Base-by-base conservation (phyloP, 306 rosid genomes). In the Pyrus bretschneideri region DNA sequence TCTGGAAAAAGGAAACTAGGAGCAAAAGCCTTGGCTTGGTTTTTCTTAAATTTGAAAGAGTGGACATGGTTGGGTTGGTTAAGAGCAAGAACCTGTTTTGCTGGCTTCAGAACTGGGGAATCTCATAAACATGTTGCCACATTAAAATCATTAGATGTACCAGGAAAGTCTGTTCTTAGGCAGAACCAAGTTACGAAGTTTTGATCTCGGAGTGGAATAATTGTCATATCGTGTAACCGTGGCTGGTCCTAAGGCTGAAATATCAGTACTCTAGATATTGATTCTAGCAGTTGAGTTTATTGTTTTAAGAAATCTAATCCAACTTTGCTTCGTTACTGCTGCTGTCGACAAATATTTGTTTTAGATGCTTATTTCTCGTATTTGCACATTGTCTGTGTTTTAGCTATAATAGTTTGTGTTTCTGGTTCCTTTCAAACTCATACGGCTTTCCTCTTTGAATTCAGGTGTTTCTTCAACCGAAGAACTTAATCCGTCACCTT, bases 391-490 rank as follows among this genome's bases (percentile, higher is more conserved):
- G 65, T 60, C 25, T 6, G 38, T 1, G 38, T 33, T 33, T 3
- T 5, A 33, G 38, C 38, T 33, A 5, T 33, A 33, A 6, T 35
- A 6, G 40, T 35, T 35, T 35, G 40, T 35, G 40, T 35, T 35
- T 35, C 40, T 35, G 9, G 9, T 38, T 38, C 9, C 42, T 7
- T 38, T 38, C 42, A 35, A 35, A 35, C 40, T 35, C 40, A 6
- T 6, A 35, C 40, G 42, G 42, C 42, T 38, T 38, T 38, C 42
- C 42, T 1, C 69, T 74, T 64, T 85, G n/a, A 71, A 58, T 84
- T 59, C 86, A 84, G 91, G 72, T 70, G 66, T 52, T 81, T 62
- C 71, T 82, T 82, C 82, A 59, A 70, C 59, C 62, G 49, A 46
- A 70, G 71, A 44, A 63, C 79, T 76, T 63, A 68, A 74, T 42